Base-by-base conservation (phyloP, 1,139 yeast genomes). In the Pichia sp. region DNA sequence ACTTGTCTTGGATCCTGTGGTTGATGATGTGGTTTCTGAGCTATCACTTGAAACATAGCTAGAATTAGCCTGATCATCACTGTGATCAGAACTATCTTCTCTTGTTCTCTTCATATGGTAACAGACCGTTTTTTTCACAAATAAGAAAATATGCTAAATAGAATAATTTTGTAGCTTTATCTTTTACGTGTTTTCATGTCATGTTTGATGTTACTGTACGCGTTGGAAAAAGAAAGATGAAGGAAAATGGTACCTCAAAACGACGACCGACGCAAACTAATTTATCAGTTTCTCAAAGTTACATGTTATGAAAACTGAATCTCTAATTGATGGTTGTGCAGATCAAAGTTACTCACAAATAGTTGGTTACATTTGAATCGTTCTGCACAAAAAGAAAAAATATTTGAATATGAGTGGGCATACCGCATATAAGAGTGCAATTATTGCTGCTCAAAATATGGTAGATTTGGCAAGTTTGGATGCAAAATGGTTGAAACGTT, bases 401-500 rank as follows among this genome's bases (percentile, higher is more conserved):
- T n/a, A n/a, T n/a, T n/a, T n/a, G n/a, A n/a, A n/a, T n/a, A n/a
- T n/a, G n/a, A n/a, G n/a, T n/a, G n/a, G n/a, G n/a, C n/a, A n/a
- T n/a, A n/a, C 7, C 4, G 9, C 7, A 35, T 6, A 13, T 5
- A 35, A 20, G 38, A 35, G 16, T 20, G 16, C 11, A 12, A 11
- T 23, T 8, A 37, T 53, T 25, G 54, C 51, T 7, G 44, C 46
- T 3, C 53, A 49, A 36, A 54, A 53, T 15, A 24, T 49, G 13
- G 42, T 46, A 16, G 60, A 63, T 40, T 47, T 63, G 41, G 51
- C 49, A 6, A 40, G 65, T 12, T 52, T 78, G 32, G 82, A 76
- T 54, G 54, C 64, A 12, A 79, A 79, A 62, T 79, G 88, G 88
- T 46, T 68, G 4, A 47, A 59, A 1, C 68, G 60, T 52, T 82